Conservation (phyloP, 176 grass and related monocot genomes). For the Phragmites australis region DNA sequence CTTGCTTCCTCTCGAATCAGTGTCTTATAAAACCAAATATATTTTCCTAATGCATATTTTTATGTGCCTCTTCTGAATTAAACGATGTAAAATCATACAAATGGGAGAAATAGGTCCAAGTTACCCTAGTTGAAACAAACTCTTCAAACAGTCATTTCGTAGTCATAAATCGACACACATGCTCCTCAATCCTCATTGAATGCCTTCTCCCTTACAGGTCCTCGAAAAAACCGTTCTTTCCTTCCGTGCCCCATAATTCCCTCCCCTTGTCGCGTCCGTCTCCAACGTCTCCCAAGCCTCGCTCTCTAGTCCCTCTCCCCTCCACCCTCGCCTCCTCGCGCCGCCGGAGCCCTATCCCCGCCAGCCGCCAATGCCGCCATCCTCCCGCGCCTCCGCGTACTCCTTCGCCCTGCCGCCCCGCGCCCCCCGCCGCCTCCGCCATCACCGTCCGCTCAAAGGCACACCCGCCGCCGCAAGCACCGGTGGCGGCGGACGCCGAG, state of each 20-base stretch:
- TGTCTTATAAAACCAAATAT: too few species aligned
- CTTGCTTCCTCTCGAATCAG: too few species aligned
- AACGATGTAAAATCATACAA: too few species aligned
- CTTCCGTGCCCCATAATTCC: slow-evolving; percentile 7
- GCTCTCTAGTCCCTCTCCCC: neutral
- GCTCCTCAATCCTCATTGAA: neutral
- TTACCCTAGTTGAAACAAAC: too few species aligned
- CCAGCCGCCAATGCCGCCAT: slow-evolving; percentile 40
- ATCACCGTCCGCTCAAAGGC: neutral
- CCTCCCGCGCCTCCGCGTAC: neutral
- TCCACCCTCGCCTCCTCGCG: neutral
- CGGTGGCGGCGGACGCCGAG: neutral
- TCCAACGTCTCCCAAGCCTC: slow-evolving; percentile 29
- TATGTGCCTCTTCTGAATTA: too few species aligned
- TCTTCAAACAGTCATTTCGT: neutral
- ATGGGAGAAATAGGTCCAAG: too few species aligned
- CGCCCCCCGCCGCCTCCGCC: slow-evolving; percentile 12
- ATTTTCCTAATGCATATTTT: too few species aligned
- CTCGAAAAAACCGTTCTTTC: neutral
- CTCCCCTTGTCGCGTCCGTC: slow-evolving; percentile 14
- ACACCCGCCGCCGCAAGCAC: neutral
- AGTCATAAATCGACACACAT: neutral
- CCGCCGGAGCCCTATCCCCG: slow-evolving; percentile 36
- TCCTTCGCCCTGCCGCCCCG: neutral
- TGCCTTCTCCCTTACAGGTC: slow-evolving; percentile 17